Evolutionary conservation across 192 early-diverging fungal species (phyloP).

Genomic region (Mortierella hygrophila): DNA sequence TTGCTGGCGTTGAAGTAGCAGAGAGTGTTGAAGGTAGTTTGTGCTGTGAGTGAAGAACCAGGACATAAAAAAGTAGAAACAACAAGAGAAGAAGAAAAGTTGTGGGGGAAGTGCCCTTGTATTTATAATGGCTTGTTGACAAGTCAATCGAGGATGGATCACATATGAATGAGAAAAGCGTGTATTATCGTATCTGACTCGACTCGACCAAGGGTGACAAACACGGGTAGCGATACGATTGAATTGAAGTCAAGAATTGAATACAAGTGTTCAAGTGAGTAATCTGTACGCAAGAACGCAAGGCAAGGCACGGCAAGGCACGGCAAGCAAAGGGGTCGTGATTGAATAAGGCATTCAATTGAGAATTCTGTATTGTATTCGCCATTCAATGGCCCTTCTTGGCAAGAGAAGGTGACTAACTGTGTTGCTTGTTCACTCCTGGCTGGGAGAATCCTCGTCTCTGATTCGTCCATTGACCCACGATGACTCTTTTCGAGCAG

Average conservation of each 20-base stretch:
- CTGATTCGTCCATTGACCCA: conserved; percentile 43
- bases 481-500: conserved; percentile 16
- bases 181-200: conserved; percentile 1
- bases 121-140: conserved; percentile 23
- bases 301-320: background rate
- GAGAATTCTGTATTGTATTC: background rate
- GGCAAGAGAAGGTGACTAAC: conserved; percentile 5
- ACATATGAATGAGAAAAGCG: background rate
- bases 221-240: background rate
- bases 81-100: conserved; percentile 16
- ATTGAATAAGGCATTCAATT: conserved; percentile 1
- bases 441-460: conserved; percentile 12
- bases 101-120: conserved; percentile 17
- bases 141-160: background rate
- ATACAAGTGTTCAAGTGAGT: conserved; percentile 2
- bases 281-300: conserved; percentile 5
- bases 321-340: too few relatives aligned
- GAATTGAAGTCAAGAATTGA: background rate
- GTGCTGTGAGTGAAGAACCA: conserved; percentile 25
- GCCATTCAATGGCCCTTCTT: background rate
- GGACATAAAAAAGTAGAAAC: conserved; percentile 26
- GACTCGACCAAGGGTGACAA: background rate
- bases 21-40: conserved; percentile 16
- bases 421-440: conserved; percentile 11
- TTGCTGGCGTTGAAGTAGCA: conserved; percentile 14